A percentile compares a stretch with the other conserved stretches of the same genome.
Evolutionary conservation across 2,329 filamentous ascomycete species (phyloP).

Genomic region (Coniella vitis): DNA sequence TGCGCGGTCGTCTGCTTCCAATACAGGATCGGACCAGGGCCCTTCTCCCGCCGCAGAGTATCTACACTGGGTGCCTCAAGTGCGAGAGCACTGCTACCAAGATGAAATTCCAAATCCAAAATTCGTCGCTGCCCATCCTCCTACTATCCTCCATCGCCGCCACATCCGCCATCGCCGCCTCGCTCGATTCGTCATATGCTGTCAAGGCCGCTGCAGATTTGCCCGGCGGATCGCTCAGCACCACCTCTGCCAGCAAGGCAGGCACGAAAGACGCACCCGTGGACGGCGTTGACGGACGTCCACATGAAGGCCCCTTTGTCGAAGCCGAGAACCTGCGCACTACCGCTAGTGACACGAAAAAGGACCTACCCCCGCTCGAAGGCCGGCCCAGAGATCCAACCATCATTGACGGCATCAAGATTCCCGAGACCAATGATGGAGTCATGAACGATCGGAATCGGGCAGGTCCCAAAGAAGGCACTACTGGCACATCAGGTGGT

Average conservation of each 20-base stretch:
- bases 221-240: conserved; percentile 7
- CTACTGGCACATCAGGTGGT: conserved; percentile 81
- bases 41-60: no score
- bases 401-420: conserved; percentile 52
- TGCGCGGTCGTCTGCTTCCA: no score
- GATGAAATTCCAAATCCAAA: conserved; percentile 54
- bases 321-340: conserved; percentile 41
- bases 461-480: conserved; percentile 71
- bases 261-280: conserved; percentile 74
- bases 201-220: conserved; percentile 16
- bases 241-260: conserved; percentile 28
- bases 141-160: conserved; percentile 50
- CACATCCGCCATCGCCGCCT: conserved; percentile 31
- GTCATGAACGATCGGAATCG: conserved; percentile 90
- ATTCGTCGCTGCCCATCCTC: conserved; percentile 52
- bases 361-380: conserved; percentile 38
- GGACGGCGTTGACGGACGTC: conserved; percentile 89
- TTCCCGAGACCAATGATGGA: conserved; percentile 63
- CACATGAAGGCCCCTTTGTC: conserved; percentile 78
- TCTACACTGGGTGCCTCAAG: not conserved
- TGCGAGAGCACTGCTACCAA: conserved; percentile 20
- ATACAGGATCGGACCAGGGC: no score
- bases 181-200: conserved; percentile 18
- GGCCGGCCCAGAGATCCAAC: conserved; percentile 46
- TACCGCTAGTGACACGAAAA: conserved; percentile 26